These are phyloP conservation scores for Cyanodermella asteris DNA, from an alignment of 2,329 filamentous ascomycete genomes.

Conservation along the genomic window DNA sequence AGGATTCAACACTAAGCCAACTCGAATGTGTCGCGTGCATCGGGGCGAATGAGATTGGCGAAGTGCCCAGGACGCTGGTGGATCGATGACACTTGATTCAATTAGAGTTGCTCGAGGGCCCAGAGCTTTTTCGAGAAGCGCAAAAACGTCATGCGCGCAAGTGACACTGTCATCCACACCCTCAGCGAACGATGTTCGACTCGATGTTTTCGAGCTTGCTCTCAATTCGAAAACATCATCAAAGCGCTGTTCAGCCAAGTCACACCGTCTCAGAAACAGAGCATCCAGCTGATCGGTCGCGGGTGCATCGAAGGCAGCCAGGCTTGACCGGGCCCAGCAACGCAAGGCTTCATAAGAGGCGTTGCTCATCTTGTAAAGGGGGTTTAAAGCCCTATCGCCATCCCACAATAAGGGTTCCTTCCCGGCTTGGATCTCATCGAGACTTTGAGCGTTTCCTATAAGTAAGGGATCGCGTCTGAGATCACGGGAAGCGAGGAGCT, in stretches of 20 bases:
- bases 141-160: slow-evolving; percentile 32
- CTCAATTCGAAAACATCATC: slow-evolving; percentile 23
- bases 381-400: slow-evolving; percentile 48
- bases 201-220: too few relatives aligned
- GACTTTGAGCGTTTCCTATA: slow-evolving; percentile 22
- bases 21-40: slow-evolving; percentile 23
- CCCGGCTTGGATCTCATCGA: slow-evolving; percentile 15
- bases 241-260: slow-evolving; percentile 29
- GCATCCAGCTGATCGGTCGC: slow-evolving; percentile 61
- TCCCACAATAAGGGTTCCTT: slow-evolving; percentile 57
- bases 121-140: slow-evolving; percentile 46
- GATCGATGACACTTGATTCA: slow-evolving; percentile 26
- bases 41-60: slow-evolving; percentile 13
- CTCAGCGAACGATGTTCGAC: slow-evolving; percentile 3
- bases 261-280: slow-evolving; percentile 49
- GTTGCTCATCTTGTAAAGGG: slow-evolving; percentile 73
- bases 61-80: slow-evolving; percentile 26
- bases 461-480: slow-evolving; percentile 43
- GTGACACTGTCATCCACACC: slow-evolving; percentile 1
- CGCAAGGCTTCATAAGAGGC: slow-evolving; percentile 62
- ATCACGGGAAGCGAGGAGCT: slow-evolving; percentile 58
- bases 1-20: slow-evolving; percentile 53
- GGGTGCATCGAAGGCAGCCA: slow-evolving; percentile 53
- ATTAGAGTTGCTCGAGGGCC: slow-evolving; percentile 53
- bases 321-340: slow-evolving; percentile 51